Evolutionary conservation across 1,139 yeast genomes (phyloP).

Genomic region (Nematodospora anomalae): DNA sequence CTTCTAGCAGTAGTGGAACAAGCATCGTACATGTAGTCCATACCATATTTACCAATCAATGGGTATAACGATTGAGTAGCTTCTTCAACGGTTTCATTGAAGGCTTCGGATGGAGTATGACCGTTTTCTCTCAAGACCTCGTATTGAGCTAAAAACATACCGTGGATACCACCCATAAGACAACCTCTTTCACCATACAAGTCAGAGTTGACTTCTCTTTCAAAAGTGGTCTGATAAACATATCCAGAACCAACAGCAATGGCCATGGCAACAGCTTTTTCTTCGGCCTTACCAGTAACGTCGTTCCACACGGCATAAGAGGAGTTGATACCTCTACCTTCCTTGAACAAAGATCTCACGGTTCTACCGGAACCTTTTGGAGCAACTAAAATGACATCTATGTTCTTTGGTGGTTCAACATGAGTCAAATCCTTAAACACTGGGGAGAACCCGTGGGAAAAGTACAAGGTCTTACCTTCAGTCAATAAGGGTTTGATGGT

Average conservation of each 20-base stretch:
- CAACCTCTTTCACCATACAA: conserved; percentile 99
- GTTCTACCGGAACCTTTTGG: conserved; percentile 99
- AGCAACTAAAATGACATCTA: conserved; percentile 97
- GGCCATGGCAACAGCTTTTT: conserved; percentile 97
- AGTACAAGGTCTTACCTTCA: conserved; percentile 96
- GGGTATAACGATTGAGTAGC: conserved; percentile 99
- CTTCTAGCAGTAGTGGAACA: conserved; percentile 99
- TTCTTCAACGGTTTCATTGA: conserved; percentile 99
- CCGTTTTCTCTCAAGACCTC: conserved; percentile 99
- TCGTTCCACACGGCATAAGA: conserved; percentile 99
- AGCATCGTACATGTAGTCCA: conserved; percentile 99
- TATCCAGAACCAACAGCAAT: conserved; percentile 99
- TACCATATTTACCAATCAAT: conserved; percentile 97
- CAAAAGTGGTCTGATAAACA: conserved; percentile 99
- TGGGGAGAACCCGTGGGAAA: conserved; percentile 99
- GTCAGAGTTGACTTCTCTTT: conserved; percentile 98
- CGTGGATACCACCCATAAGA: conserved; percentile 99
- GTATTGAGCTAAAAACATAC: conserved; percentile 99
- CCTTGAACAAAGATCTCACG: conserved; percentile 98
- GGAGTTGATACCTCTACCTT: conserved; percentile 99
- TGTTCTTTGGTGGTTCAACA: conserved; percentile 91
- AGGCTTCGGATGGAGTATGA: conserved; percentile 99
- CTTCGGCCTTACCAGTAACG: conserved; percentile 98
- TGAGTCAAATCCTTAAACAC: conserved; percentile 97
- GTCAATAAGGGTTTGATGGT: conserved; percentile 85